Percentiles rank a stretch among this genome's conserved stretches.
phyloP scores from a whole-genome alignment of 192 early-diverging fungal species.

The Dispira parvispora region DNA sequence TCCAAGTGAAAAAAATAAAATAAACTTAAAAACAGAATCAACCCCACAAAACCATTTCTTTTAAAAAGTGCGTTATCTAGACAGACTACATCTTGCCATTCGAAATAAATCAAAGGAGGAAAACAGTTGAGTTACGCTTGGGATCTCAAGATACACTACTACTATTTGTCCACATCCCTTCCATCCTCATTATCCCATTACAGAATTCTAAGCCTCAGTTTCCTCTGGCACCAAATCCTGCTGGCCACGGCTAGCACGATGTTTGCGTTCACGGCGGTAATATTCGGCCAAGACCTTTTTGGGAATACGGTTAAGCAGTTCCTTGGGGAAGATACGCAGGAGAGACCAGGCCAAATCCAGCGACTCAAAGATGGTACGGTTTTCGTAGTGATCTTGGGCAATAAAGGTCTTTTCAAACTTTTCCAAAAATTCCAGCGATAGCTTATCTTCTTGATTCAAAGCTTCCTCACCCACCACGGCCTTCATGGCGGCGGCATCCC shows the following conservation, averaged over 20 bases:
- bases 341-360: conserved; percentile 97
- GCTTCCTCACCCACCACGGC: conserved; percentile 99
- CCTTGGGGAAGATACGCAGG: conserved; percentile 99
- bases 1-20: no score
- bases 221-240: conserved; percentile 1
- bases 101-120: no score
- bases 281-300: conserved; percentile 87
- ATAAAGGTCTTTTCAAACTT: conserved; percentile 99
- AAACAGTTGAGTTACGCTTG: no score
- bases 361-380: conserved; percentile 90
- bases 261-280: conserved; percentile 67
- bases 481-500: conserved; percentile 98
- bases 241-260: conserved; percentile 9
- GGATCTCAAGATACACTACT: no score
- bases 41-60: no score
- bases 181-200: no score
- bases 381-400: conserved; percentile 90
- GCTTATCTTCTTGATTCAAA: conserved; percentile 93
- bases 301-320: conserved; percentile 97
- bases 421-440: conserved; percentile 93
- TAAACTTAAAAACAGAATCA: no score
- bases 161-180: no score
- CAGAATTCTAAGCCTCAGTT: neutral
- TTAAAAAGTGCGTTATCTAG: no score
- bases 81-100: no score